Percentiles rank a stretch among this genome's conserved stretches.
Conservation (phyloP, 2,329 filamentous ascomycete genomes). For the Fusarium torreyae region DNA sequence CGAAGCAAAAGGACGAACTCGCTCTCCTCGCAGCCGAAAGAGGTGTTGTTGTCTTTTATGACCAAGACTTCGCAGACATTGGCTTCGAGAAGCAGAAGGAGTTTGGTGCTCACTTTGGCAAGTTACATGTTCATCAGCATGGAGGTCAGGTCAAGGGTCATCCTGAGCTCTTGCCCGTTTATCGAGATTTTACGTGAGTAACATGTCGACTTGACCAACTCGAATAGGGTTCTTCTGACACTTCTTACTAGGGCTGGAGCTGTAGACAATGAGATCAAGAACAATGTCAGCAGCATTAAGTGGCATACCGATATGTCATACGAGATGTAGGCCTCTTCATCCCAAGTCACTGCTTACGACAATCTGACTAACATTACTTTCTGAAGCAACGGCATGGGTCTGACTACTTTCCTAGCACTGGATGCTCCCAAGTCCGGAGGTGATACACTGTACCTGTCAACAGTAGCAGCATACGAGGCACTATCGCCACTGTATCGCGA, state of each 20-base stretch:
- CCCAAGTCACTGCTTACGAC: not conserved
- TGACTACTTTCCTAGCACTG: not conserved
- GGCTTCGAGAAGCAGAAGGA: conserved; percentile 16
- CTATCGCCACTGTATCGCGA: conserved; percentile 5
- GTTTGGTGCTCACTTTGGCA: conserved; percentile 16
- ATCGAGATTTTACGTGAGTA: conserved; percentile 21
- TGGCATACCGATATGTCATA: conserved; percentile 18
- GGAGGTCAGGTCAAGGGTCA: conserved; percentile 27
- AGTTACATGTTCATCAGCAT: conserved; percentile 23
- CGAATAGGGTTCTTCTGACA: not conserved
- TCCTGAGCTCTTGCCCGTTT: conserved; percentile 2
- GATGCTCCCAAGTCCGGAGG: conserved; percentile 1
- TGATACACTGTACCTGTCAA: conserved; percentile 8
- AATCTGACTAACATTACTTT: not conserved
- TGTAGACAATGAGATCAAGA: conserved; percentile 30
- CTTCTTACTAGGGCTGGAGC: conserved; percentile 13
- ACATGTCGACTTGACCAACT: not conserved
- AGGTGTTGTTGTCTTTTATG: conserved; percentile 16
- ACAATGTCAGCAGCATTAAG: conserved; percentile 15
- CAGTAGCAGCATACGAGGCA: conserved; percentile 2
- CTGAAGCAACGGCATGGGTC: not conserved
- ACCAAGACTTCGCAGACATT: conserved; percentile 16
- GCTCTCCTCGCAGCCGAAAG: conserved; percentile 12
- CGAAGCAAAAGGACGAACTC: conserved; percentile 9
- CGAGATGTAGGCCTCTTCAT: conserved; percentile 1